Percentiles rank a stretch among this genome's conserved stretches.
Evolutionary conservation across 2,329 filamentous ascomycete genomes (phyloP).

Genomic region (Alternaria sp.): DNA sequence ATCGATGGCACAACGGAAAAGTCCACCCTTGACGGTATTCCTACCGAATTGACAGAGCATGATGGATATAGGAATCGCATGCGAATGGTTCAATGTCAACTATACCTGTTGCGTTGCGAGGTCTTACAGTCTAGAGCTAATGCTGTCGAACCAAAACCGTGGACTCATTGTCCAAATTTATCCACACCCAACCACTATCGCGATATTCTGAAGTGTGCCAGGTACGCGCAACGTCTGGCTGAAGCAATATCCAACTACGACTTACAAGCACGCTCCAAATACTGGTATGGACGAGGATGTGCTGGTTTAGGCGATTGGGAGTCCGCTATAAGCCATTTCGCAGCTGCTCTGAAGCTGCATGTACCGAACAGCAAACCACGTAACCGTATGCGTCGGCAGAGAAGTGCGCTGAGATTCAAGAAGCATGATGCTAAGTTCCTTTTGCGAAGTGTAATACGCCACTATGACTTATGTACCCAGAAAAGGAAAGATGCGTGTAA

Average conservation of each 20-base stretch:
- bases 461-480: background rate
- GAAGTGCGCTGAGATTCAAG: conserved; percentile 14
- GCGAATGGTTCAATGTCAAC: conserved; percentile 15
- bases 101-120: conserved; percentile 26
- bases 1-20: background rate
- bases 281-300: conserved; percentile 30
- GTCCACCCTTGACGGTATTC: background rate
- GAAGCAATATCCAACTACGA: conserved; percentile 15
- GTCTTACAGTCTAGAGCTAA: conserved; percentile 14
- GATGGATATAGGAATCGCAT: conserved; percentile 4
- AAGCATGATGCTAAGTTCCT: conserved; percentile 18
- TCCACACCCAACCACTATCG: conserved; percentile 1
- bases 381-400: background rate
- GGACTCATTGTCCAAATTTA: background rate
- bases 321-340: conserved; percentile 19
- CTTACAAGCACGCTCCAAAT: conserved; percentile 28
- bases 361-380: background rate
- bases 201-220: conserved; percentile 11
- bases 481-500: background rate
- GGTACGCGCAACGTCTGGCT: conserved; percentile 18
- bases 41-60: background rate
- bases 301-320: conserved; percentile 17
- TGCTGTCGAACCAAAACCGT: conserved; percentile 6
- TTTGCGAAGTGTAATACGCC: conserved; percentile 3
- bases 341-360: conserved; percentile 17